Evolutionary conservation across 192 early-diverging fungal species (phyloP).

Genomic region (Rhizophagus sp.): DNA sequence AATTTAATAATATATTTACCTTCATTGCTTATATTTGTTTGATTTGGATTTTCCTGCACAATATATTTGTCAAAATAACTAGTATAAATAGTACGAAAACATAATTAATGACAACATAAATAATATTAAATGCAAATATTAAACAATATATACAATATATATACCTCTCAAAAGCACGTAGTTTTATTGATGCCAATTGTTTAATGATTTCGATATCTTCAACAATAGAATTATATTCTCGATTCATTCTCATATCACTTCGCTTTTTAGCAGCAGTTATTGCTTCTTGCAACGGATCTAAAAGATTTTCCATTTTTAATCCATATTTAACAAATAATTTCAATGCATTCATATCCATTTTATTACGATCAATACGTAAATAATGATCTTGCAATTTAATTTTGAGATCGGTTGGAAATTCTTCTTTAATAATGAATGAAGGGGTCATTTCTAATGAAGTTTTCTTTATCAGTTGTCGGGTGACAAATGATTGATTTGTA

Average conservation of each 20-base stretch:
- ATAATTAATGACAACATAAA: too few relatives aligned
- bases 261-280: neutral
- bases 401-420: neutral
- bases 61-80: too few relatives aligned
- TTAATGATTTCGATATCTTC: neutral
- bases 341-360: neutral
- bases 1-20: too few relatives aligned
- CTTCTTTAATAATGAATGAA: neutral
- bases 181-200: neutral
- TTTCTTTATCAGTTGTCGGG: neutral
- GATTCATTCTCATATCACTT: neutral
- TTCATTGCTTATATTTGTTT: too few relatives aligned
- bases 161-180: neutral
- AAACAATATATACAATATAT: neutral
- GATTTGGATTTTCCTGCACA: too few relatives aligned
- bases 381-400: neutral
- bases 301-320: constrained; percentile 8
- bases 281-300: neutral
- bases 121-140: too few relatives aligned
- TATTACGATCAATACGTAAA: neutral
- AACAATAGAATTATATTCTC: neutral
- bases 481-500: constrained; percentile 19
- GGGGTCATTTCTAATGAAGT: accelerated
- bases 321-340: constrained; percentile 4
- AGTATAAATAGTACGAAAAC: too few relatives aligned